Evolutionary conservation across 164 flowering plant species (phyloP).

Genomic region (Dillenia turbinata): DNA sequence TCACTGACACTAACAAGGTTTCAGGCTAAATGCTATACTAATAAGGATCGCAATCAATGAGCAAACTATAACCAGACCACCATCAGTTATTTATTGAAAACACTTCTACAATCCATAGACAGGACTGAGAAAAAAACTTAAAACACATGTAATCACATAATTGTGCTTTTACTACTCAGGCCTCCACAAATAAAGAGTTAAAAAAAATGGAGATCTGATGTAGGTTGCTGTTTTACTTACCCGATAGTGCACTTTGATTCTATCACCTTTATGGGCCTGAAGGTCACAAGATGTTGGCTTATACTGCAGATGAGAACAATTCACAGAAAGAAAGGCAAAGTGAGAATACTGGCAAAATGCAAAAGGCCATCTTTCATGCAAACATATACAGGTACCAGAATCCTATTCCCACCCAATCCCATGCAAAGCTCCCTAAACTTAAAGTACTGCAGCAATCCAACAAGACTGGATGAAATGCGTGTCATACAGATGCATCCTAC

Average conservation of each 20-base stretch:
- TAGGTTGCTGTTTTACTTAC: conserved; percentile 29
- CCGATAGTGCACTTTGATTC: conserved; percentile 83
- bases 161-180: no score
- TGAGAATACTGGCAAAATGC: neutral
- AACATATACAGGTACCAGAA: neutral
- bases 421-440: neutral
- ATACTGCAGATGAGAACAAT: conserved; percentile 33
- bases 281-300: conserved; percentile 79
- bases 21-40: no score
- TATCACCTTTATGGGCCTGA: conserved; percentile 95
- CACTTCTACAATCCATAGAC: no score
- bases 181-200: no score
- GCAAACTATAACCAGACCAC: no score
- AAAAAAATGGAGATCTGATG: no score
- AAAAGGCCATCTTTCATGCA: neutral
- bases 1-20: no score
- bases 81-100: no score
- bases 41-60: no score
- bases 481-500: neutral
- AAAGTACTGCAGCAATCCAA: neutral
- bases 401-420: neutral
- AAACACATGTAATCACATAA: no score
- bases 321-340: neutral
- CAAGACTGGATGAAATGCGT: neutral
- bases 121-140: no score